Evolutionary conservation across 169 alveolate species (phyloP), one percentile per base, ranked within the genome.

Genomic region (Pseudocohnilembus persalinus): DNA sequence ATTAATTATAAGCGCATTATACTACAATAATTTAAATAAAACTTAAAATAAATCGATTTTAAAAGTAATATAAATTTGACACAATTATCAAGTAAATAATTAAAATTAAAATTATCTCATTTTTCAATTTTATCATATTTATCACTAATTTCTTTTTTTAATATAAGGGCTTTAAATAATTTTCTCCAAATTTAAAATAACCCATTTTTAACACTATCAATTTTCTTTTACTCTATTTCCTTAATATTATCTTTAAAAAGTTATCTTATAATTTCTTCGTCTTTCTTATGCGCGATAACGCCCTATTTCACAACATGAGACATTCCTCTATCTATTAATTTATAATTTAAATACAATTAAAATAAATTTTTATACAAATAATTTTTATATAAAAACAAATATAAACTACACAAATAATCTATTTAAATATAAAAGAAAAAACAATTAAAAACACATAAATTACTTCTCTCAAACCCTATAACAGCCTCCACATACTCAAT

Each of bases 401-500:
- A n/a, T n/a, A n/a, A n/a, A n/a, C n/a, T n/a, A n/a, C n/a, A n/a
- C n/a, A n/a, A n/a, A n/a, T n/a, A n/a, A n/a, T n/a, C n/a, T n/a
- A n/a, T n/a, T n/a, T n/a, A n/a, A n/a, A n/a, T n/a, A n/a, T n/a
- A n/a, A n/a, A n/a, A n/a, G n/a, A n/a, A n/a, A n/a, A n/a, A n/a
- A n/a, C n/a, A n/a, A n/a, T n/a, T n/a, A n/a, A n/a, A n/a, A n/a
- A n/a, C n/a, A n/a, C n/a, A n/a, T n/a, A 68, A 77, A 26, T 64
- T 30, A 29, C 75, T 29, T 0, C 31, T 29, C 11, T 79, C 84
- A 64, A 79, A 79, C 64, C 84, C 84, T n/a, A 34, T 32, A n/a
- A 79, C 84, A 24, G 84, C 84, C 29, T 79, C 84, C 0, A 79
- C 84, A 64, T 26, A 79, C 20, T 79, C 74, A 28, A 79, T 79